Conservation (phyloP, 1,284 basidiomycete genomes). For the Cryptococcus sp. region DNA sequence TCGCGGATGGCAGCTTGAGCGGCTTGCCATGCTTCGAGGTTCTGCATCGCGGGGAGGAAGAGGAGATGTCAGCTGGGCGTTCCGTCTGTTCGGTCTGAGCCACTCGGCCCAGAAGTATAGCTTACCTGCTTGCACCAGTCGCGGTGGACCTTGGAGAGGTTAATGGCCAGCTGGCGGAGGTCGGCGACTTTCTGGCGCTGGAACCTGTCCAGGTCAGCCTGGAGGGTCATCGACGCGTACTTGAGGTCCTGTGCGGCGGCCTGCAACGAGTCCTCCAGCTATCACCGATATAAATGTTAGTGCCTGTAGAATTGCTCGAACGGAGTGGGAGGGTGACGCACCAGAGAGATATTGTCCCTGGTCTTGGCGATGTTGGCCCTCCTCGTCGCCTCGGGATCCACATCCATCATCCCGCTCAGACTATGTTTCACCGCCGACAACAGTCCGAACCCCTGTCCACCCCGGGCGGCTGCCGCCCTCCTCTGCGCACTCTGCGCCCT, state of each 20-base stretch:
- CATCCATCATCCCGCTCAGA: slow-evolving; percentile 96
- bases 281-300: not conserved
- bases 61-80: not conserved
- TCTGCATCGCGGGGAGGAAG: slow-evolving; percentile 55
- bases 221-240: slow-evolving; percentile 92
- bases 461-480: slow-evolving; percentile 53
- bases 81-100: not conserved
- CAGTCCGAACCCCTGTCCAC: slow-evolving; percentile 77
- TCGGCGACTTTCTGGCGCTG: slow-evolving; percentile 98
- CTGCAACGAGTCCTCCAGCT: slow-evolving; percentile 91
- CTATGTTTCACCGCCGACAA: slow-evolving; percentile 91
- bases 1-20: slow-evolving; percentile 84
- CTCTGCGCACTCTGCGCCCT: slow-evolving; percentile 18
- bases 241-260: slow-evolving; percentile 87
- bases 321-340: slow-evolving; percentile 47
- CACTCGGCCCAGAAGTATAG: slow-evolving; percentile 7
- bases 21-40: slow-evolving; percentile 93
- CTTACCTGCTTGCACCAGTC: slow-evolving; percentile 92
- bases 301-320: not conserved
- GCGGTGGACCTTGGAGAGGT: slow-evolving; percentile 82
- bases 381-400: slow-evolving; percentile 92
- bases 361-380: slow-evolving; percentile 91
- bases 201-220: slow-evolving; percentile 96
- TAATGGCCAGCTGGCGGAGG: slow-evolving; percentile 83
- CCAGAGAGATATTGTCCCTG: slow-evolving; percentile 87